Percentiles rank a stretch among this genome's conserved stretches.
These are phyloP conservation scores for Rhodotorula graminis DNA, from an alignment of 768 basidiomycete species.

Conservation along the genomic window DNA sequence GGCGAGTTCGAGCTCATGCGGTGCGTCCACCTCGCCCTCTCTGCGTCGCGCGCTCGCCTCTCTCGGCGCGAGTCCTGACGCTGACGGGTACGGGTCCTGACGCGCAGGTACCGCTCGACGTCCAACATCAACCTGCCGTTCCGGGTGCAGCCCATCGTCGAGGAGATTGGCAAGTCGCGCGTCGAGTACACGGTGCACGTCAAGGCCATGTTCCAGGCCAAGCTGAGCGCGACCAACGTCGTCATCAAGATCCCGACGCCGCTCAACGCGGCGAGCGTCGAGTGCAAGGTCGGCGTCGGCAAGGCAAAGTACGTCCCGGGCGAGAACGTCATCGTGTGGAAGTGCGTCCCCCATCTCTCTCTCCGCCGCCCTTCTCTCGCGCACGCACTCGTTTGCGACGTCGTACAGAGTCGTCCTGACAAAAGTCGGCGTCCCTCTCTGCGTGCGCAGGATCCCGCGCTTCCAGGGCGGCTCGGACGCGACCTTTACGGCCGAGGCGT, in stretches of 20 bases:
- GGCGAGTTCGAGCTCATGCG: constrained; percentile 98
- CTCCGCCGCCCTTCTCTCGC: neutral
- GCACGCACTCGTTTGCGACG: neutral
- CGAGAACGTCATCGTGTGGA: constrained; percentile 96
- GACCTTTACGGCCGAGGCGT: constrained; percentile 74
- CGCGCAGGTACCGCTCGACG: constrained; percentile 80
- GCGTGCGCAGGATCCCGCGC: constrained; percentile 78
- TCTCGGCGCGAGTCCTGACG: too few relatives aligned
- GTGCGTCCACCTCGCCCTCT: constrained; percentile 52
- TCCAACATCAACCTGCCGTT: constrained; percentile 93
- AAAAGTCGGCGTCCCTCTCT: too few relatives aligned
- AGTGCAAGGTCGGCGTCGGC: constrained; percentile 82
- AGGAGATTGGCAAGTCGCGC: constrained; percentile 83
- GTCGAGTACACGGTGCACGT: constrained; percentile 86
- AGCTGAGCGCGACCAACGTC: constrained; percentile 87
- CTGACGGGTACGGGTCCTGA: neutral
- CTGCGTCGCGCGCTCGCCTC: neutral
- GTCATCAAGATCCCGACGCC: constrained; percentile 93
- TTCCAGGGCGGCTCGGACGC: constrained; percentile 89
- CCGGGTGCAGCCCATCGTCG: constrained; percentile 80
- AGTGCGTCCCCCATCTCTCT: constrained; percentile 57
- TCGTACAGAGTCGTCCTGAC: too few relatives aligned
- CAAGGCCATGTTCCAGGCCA: constrained; percentile 82
- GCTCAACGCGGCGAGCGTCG: constrained; percentile 83
- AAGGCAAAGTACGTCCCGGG: constrained; percentile 97